Evolutionary conservation across 1,284 basidiomycete genomes (phyloP), one percentile per base, ranked within the genome.

Genomic region (Golubevia pallescens): DNA sequence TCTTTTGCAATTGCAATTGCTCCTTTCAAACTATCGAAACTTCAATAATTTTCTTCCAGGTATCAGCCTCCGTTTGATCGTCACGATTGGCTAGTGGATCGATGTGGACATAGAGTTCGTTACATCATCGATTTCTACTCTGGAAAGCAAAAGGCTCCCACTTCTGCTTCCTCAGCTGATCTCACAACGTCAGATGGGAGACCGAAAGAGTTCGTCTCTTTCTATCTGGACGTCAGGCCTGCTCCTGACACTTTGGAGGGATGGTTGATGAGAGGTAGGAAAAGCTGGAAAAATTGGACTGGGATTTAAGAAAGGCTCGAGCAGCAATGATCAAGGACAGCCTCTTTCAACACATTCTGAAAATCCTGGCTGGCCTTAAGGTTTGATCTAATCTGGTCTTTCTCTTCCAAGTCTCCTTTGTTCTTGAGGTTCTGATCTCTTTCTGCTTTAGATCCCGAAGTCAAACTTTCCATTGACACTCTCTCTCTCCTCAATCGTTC

Each of bases 71-170:
- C 96, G 0, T 99, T 99, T 85, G 97, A 99, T 86, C 89, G 97
- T 64, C 96, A 99, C 74, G 96, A 99, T 86, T 99, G 96, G 97
- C 87, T 94, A 55, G 91, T 99, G 55, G 94, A 97, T 86, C 91
- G 97, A 32, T 95, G 93, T 79, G 95, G 95, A 1, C 90, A 90
- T 1, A 91, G 90, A 63, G 89, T 95, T 80, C 91, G 96, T 69
- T 99, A 99, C 87, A 91, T 99, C 65, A 97, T 99, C 75, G 96
- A 99, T 87, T 99, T 98, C 86, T 99, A 99, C 88, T 93, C 94
- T 0, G 96, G 97, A 34, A 48, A 53, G 51, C 51, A 51, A 58
- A 20, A 24, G 20, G 59, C 42, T 51, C 34, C 23, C 23, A n/a
- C 51, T 32, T 65, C 21, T 19, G 58, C 24, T 34, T 62, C 2